phyloP scores from a whole-genome alignment of 1,139 yeast genomes.

The Citeromyces hawaiiensis region DNA sequence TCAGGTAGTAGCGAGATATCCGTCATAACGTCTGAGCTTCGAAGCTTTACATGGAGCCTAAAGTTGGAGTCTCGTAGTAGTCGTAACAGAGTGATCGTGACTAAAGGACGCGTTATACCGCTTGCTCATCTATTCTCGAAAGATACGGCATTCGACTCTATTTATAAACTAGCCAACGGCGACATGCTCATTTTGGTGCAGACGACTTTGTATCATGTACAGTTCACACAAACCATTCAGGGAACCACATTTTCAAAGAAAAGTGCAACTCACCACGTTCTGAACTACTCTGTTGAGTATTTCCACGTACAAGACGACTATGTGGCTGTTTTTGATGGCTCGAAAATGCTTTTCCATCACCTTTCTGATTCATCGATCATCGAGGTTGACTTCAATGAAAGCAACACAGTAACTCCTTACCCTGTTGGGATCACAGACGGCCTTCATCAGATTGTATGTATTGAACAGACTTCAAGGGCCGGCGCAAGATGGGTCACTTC shows the following conservation, averaged over 20 bases:
- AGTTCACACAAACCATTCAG: not conserved
- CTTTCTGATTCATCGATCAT: not conserved
- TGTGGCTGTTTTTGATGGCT: not conserved
- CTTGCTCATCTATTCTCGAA: conserved; percentile 12
- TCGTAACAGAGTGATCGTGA: conserved; percentile 9
- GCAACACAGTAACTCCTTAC: not conserved
- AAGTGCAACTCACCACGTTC: not conserved
- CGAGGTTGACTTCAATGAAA: not conserved
- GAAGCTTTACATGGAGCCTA: conserved; percentile 18
- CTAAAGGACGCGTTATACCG: conserved; percentile 12
- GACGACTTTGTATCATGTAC: not conserved
- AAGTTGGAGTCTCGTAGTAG: conserved; percentile 2
- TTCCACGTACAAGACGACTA: not conserved
- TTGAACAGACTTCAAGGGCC: not conserved
- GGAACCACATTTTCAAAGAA: not conserved
- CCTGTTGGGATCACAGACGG: not conserved
- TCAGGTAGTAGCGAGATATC: conserved; percentile 12
- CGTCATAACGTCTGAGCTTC: conserved; percentile 15
- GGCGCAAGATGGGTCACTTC: not conserved
- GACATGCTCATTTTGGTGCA: not conserved
- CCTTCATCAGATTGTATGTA: not conserved
- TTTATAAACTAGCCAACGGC: not conserved
- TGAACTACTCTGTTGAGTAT: not conserved
- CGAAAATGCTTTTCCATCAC: not conserved
- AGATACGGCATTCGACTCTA: not conserved